Percentiles rank a stretch among this genome's conserved stretches.
Conservation (phyloP, 1,284 basidiomycete species). For the Pholiota adiposa region DNA sequence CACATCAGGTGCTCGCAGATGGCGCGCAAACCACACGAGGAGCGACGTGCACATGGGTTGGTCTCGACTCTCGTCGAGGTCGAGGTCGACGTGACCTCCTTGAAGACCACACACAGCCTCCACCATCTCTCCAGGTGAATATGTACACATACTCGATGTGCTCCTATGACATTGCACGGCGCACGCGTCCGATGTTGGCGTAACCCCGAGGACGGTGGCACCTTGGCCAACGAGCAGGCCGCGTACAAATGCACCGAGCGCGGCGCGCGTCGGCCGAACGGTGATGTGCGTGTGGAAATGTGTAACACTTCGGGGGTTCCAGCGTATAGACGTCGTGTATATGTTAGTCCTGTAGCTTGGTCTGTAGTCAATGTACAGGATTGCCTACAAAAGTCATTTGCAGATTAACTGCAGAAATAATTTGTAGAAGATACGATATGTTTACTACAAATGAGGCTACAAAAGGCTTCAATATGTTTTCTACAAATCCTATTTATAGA, state of each 20-base stretch:
- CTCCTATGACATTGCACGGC: constrained; percentile 39
- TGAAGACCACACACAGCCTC: constrained; percentile 32
- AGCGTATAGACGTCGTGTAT: constrained; percentile 54
- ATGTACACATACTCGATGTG: constrained; percentile 46
- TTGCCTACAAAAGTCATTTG: too few species aligned
- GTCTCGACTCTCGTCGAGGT: constrained; percentile 27
- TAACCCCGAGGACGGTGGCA: not conserved
- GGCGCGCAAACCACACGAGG: constrained; percentile 54
- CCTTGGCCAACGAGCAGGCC: constrained; percentile 49
- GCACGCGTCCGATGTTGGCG: too few species aligned
- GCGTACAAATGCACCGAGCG: constrained; percentile 62
- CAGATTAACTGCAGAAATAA: too few species aligned
- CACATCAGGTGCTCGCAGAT: constrained; percentile 38
- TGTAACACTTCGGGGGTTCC: too few species aligned
- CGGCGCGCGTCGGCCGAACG: constrained; percentile 57
- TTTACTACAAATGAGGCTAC: too few species aligned
- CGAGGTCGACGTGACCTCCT: too few species aligned
- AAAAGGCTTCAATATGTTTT: too few species aligned
- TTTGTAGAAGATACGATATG: too few species aligned
- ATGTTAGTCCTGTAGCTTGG: too few species aligned
- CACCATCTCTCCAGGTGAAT: constrained; percentile 34
- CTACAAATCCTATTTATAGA: too few species aligned
- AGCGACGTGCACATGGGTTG: constrained; percentile 41
- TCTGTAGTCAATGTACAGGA: too few species aligned
- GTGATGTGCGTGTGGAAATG: too few species aligned